Evolutionary conservation across 2,329 filamentous ascomycete species (phyloP).

Genomic region (Cadophora sp.): DNA sequence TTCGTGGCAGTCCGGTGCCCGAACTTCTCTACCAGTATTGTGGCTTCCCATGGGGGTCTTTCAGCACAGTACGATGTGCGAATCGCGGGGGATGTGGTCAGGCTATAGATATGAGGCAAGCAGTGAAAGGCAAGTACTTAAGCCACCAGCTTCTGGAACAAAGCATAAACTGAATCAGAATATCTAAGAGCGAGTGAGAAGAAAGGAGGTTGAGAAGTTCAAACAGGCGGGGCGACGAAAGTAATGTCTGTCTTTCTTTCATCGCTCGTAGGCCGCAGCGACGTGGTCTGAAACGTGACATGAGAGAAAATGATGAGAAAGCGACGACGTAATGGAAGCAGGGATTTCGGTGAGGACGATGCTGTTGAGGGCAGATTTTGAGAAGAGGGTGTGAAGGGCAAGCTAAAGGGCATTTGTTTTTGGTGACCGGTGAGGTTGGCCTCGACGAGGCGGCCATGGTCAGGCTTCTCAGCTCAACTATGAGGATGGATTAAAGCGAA

Average conservation of each 20-base stretch:
- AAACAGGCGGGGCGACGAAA: background rate
- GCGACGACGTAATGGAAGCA: background rate
- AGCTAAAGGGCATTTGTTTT: background rate
- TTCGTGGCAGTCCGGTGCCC: no score
- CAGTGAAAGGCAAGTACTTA: background rate
- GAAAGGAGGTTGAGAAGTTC: background rate
- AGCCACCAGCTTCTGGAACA: background rate
- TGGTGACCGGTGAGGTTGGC: background rate
- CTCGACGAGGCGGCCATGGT: background rate
- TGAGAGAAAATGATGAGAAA: background rate
- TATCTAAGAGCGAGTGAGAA: background rate
- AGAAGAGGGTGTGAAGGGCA: conserved; percentile 5
- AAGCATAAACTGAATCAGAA: background rate
- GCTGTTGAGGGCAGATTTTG: background rate
- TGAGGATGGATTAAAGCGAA: background rate
- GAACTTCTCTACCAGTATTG: no score
- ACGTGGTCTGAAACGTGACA: background rate
- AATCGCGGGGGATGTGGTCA: background rate
- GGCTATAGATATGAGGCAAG: background rate
- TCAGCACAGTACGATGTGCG: background rate
- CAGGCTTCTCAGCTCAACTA: background rate
- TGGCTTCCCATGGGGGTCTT: background rate
- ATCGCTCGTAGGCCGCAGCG: no score
- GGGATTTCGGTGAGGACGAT: conserved; percentile 5
- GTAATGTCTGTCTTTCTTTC: background rate